A percentile compares a stretch with the other conserved stretches of the same genome.
Evolutionary conservation across 371 early-diverging fungal genomes (phyloP).

Genomic region (Haplosporangium sp.): DNA sequence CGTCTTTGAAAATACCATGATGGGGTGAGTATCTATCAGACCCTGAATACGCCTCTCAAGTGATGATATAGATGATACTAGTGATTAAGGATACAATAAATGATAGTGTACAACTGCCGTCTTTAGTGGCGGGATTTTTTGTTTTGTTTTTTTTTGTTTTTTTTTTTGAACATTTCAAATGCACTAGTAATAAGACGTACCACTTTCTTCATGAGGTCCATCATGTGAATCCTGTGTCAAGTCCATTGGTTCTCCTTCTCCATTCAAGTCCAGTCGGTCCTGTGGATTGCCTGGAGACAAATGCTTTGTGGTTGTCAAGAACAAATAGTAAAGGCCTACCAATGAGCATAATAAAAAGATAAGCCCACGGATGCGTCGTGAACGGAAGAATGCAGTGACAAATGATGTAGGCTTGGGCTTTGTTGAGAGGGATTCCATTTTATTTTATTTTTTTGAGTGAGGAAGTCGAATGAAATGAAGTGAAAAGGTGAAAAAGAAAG

Average conservation of each 20-base stretch:
- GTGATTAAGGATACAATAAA: background rate
- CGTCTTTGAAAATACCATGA: slow-evolving; percentile 55
- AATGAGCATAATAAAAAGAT: slow-evolving; percentile 15
- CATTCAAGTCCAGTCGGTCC: slow-evolving; percentile 21
- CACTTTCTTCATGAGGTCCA: background rate
- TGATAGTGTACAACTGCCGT: background rate
- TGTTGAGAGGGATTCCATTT: slow-evolving; percentile 38
- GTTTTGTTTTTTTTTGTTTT: background rate
- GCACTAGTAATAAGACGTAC: background rate
- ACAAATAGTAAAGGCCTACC: slow-evolving; percentile 29
- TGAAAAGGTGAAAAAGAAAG: too few species aligned
- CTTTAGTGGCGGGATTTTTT: too few species aligned
- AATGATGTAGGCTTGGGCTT: slow-evolving; percentile 27
- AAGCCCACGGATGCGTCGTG: slow-evolving; percentile 42
- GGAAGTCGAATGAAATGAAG: too few species aligned
- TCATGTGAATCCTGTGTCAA: slow-evolving; percentile 10
- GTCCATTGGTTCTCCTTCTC: slow-evolving; percentile 43
- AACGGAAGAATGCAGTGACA: slow-evolving; percentile 26
- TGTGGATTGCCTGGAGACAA: background rate
- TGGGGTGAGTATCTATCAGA: slow-evolving; percentile 32
- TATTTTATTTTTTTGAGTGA: background rate
- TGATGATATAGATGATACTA: slow-evolving; percentile 6
- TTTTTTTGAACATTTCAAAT: background rate
- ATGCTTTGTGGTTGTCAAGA: slow-evolving; percentile 18
- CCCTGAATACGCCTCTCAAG: slow-evolving; percentile 37